Conservation (phyloP, 2,329 filamentous ascomycete genomes). For the Neopestalotiopsis sp. region DNA sequence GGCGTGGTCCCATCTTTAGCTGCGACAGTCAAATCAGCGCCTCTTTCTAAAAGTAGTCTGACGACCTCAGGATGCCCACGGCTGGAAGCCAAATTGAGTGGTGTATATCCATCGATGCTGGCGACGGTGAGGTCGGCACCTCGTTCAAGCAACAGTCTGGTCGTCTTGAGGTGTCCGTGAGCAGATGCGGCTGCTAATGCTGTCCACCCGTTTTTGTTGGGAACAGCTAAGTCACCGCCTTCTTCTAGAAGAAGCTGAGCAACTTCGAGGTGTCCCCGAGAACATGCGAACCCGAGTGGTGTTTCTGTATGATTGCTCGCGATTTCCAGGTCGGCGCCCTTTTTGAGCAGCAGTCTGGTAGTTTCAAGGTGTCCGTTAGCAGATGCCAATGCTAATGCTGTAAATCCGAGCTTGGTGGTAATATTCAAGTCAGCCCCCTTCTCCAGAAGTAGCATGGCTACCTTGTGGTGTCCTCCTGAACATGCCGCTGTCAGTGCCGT, state of each 20-base stretch:
- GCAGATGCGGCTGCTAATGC: background rate
- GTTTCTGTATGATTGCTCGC: background rate
- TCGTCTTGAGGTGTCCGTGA: no score
- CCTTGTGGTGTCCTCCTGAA: background rate
- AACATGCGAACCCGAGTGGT: background rate
- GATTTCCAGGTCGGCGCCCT: background rate
- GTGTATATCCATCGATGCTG: background rate
- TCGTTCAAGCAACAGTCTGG: no score
- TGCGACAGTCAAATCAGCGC: no score
- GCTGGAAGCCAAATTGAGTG: slow-evolving; percentile 4
- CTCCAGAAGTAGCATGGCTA: background rate
- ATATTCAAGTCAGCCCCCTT: slow-evolving; percentile 25
- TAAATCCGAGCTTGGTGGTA: slow-evolving; percentile 24
- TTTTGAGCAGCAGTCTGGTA: background rate
- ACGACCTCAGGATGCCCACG: slow-evolving; percentile 20
- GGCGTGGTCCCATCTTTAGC: background rate
- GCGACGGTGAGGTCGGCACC: no score
- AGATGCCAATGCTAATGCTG: background rate
- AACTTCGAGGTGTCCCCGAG: background rate
- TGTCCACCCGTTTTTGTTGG: background rate
- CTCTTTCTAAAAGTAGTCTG: background rate
- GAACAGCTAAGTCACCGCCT: no score
- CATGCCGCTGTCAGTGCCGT: background rate
- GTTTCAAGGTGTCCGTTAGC: background rate
- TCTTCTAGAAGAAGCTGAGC: background rate